These are phyloP conservation scores for Sordariomycetes sp. DNA, from an alignment of 2,329 filamentous ascomycete genomes.

Conservation along the genomic window DNA sequence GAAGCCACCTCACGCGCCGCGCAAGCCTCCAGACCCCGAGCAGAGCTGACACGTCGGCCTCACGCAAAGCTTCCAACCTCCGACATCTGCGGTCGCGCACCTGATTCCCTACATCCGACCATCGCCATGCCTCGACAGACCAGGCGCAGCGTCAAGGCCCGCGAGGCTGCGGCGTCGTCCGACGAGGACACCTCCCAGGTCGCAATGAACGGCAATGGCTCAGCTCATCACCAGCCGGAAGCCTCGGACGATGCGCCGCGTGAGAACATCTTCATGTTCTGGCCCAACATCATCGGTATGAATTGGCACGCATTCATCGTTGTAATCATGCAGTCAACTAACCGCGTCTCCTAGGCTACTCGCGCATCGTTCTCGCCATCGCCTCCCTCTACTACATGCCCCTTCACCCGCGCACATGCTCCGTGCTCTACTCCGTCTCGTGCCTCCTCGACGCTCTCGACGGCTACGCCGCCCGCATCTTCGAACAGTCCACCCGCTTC, in stretches of 20 bases:
- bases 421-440: conserved; percentile 82
- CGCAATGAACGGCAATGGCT: conserved; percentile 36
- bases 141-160: conserved; percentile 26
- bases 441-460: conserved; percentile 94
- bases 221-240: conserved; percentile 21
- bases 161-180: conserved; percentile 14
- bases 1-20: no score
- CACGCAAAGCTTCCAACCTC: no score
- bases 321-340: not conserved
- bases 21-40: no score
- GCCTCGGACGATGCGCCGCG: conserved; percentile 25
- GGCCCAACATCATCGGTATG: conserved; percentile 73
- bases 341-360: conserved; percentile 49
- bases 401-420: conserved; percentile 92
- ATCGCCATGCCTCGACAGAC: conserved; percentile 29
- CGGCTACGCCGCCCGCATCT: conserved; percentile 73
- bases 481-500: conserved; percentile 87
- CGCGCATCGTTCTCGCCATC: conserved; percentile 70
- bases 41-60: no score
- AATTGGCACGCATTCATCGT: not conserved
- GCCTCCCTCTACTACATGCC: conserved; percentile 99
- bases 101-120: conserved; percentile 2
- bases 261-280: conserved; percentile 78
- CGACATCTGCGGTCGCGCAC: no score
- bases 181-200: conserved; percentile 16